Evolutionary conservation across 805 yeast genomes (phyloP).

Genomic region (Dipodascopsis uninucleata): DNA sequence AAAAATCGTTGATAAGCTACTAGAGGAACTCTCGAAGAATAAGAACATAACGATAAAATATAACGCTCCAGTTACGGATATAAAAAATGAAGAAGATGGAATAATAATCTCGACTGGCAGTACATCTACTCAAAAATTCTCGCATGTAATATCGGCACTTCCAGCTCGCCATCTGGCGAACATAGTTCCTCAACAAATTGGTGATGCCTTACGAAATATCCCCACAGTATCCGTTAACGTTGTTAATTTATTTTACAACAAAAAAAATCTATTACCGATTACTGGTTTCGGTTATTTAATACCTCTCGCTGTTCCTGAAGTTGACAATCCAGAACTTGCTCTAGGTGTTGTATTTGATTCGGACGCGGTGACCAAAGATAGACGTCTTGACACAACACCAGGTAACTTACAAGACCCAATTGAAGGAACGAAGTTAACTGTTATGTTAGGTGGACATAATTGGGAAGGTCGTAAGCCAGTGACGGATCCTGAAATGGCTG

Average conservation of each 20-base stretch:
- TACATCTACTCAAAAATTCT: slow-evolving; percentile 3
- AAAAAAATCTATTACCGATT: slow-evolving; percentile 40
- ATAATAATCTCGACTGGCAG: slow-evolving; percentile 8
- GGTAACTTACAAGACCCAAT: slow-evolving; percentile 21
- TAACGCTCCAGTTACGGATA: slow-evolving; percentile 4
- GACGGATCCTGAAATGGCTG: slow-evolving; percentile 31
- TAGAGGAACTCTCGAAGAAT: neutral
- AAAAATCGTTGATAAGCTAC: slow-evolving; percentile 5
- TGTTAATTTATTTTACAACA: slow-evolving; percentile 63
- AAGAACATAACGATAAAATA: slow-evolving; percentile 3
- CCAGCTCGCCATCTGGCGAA: slow-evolving; percentile 18
- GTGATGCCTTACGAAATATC: slow-evolving; percentile 39
- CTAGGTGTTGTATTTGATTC: slow-evolving; percentile 91
- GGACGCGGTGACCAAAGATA: slow-evolving; percentile 40
- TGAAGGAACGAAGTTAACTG: slow-evolving; percentile 67
- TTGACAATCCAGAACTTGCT: slow-evolving; percentile 50
- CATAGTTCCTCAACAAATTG: slow-evolving; percentile 1
- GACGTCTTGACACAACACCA: slow-evolving; percentile 12
- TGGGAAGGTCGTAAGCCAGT: slow-evolving; percentile 37
- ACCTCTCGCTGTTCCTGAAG: slow-evolving; percentile 49
- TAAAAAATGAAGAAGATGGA: slow-evolving; percentile 14
- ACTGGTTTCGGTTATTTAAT: slow-evolving; percentile 87
- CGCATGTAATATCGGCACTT: slow-evolving; percentile 35
- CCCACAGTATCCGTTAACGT: slow-evolving; percentile 57
- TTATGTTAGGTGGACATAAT: slow-evolving; percentile 86